Percentiles rank a stretch among this genome's conserved stretches.
Conservation (phyloP, 176 grass and related monocot genomes). For the Carex cristatella region DNA sequence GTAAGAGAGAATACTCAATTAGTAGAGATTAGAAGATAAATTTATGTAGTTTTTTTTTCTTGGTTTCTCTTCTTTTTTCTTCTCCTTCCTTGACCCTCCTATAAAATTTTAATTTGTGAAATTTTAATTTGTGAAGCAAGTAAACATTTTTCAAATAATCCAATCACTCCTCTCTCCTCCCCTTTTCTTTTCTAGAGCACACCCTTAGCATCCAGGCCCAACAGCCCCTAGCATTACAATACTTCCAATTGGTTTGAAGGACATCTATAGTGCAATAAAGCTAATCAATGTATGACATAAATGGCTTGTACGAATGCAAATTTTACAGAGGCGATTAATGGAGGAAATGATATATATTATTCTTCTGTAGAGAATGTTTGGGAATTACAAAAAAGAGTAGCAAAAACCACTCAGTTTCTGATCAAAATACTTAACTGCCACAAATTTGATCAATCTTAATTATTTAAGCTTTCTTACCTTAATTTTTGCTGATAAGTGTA, state of each 20-base stretch:
- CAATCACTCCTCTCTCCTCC: too few relatives aligned
- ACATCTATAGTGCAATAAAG: background rate
- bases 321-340: background rate
- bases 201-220: background rate
- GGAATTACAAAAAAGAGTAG: background rate
- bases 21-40: too few relatives aligned
- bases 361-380: background rate
- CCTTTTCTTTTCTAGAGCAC: too few relatives aligned
- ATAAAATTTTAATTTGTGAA: too few relatives aligned
- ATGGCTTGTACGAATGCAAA: background rate
- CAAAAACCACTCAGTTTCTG: background rate
- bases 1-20: too few relatives aligned
- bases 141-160: too few relatives aligned
- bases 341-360: background rate
- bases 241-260: background rate
- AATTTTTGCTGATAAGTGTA: background rate
- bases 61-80: too few relatives aligned
- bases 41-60: too few relatives aligned
- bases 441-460: background rate
- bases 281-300: background rate
- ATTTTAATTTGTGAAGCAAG: too few relatives aligned
- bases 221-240: background rate
- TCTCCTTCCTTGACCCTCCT: too few relatives aligned
- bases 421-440: background rate
- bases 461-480: background rate